Percentiles rank a stretch among this genome's conserved stretches.
phyloP scores from a whole-genome alignment of 2,329 filamentous ascomycete genomes.

The Ploettnerulaceae sp. region DNA sequence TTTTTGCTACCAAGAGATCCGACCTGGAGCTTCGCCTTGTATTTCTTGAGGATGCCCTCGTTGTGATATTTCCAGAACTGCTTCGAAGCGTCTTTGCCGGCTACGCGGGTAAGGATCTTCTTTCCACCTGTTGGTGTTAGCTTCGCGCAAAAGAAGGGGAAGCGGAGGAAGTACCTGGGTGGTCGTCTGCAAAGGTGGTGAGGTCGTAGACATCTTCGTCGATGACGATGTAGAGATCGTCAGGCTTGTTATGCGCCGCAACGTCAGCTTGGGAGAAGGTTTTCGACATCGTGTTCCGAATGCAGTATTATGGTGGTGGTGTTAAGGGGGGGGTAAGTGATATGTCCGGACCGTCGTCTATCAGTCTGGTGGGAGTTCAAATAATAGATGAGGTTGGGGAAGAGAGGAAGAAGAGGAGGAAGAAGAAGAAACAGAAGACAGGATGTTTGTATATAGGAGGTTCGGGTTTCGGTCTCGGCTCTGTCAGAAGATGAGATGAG shows the following conservation, averaged over 20 bases:
- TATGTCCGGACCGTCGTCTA: too few species aligned
- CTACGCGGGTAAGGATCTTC: constrained; percentile 33
- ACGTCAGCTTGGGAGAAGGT: constrained; percentile 82
- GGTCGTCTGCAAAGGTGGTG: constrained; percentile 81
- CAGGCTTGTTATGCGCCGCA: constrained; percentile 82
- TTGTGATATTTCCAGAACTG: constrained; percentile 37
- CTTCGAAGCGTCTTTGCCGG: constrained; percentile 34
- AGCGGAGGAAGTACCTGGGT: constrained; percentile 57
- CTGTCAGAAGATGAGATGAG: too few species aligned
- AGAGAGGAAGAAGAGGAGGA: too few species aligned
- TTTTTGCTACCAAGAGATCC: constrained; percentile 81
- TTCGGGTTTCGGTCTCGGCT: too few species aligned
- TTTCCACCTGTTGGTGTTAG: constrained; percentile 35
- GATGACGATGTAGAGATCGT: constrained; percentile 83
- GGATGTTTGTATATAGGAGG: too few species aligned
- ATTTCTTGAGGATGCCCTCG: constrained; percentile 47
- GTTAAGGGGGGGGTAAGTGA: too few species aligned
- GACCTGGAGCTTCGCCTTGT: constrained; percentile 65
- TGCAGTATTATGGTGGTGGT: too few species aligned
- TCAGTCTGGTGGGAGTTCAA: too few species aligned
- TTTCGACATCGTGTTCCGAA: constrained; percentile 77
- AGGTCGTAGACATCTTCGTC: constrained; percentile 96
- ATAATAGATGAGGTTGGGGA: too few species aligned
- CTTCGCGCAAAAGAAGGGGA: not conserved
- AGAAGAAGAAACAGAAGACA: too few species aligned